These are phyloP conservation scores for Flaveria brownii DNA, from an alignment of 129 eudicot genomes.

Conservation along the genomic window DNA sequence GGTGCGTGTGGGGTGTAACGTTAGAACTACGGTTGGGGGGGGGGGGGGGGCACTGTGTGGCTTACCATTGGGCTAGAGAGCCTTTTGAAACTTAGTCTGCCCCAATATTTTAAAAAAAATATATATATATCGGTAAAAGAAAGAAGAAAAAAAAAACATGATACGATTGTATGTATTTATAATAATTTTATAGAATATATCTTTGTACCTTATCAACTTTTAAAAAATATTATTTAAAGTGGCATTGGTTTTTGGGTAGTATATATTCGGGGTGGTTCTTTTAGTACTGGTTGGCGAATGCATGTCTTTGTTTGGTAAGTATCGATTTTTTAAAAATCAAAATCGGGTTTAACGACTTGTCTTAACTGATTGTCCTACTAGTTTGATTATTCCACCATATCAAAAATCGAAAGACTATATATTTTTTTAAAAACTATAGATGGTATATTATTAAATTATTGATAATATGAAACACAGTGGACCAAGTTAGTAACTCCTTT, in stretches of 20 bases:
- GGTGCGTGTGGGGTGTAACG: too few species aligned
- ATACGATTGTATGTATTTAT: too few species aligned
- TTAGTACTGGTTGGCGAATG: conserved; percentile 11
- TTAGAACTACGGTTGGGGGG: too few species aligned
- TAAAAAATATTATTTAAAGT: conserved; percentile 14
- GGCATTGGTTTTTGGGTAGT: conserved; percentile 6
- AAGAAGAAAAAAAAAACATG: too few species aligned
- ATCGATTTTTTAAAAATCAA: not conserved
- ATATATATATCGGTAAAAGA: too few species aligned
- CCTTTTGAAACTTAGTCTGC: too few species aligned
- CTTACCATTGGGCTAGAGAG: too few species aligned
- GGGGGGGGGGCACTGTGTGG: too few species aligned
- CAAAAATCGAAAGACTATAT: not conserved
- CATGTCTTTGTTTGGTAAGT: conserved; percentile 13
- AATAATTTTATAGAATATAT: too few species aligned
- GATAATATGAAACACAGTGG: too few species aligned
- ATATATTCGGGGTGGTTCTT: conserved; percentile 27
- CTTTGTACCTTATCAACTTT: not conserved
- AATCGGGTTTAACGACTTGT: not conserved
- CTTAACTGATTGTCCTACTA: not conserved
- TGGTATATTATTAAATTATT: too few species aligned
- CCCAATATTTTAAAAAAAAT: too few species aligned
- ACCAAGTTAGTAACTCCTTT: not conserved
- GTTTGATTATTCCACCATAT: not conserved
- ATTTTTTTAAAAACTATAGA: not conserved